A percentile compares a stretch with the other conserved stretches of the same genome.
Evolutionary conservation across 345 rosid genomes (phyloP).

Genomic region (Durio zibethinus): DNA sequence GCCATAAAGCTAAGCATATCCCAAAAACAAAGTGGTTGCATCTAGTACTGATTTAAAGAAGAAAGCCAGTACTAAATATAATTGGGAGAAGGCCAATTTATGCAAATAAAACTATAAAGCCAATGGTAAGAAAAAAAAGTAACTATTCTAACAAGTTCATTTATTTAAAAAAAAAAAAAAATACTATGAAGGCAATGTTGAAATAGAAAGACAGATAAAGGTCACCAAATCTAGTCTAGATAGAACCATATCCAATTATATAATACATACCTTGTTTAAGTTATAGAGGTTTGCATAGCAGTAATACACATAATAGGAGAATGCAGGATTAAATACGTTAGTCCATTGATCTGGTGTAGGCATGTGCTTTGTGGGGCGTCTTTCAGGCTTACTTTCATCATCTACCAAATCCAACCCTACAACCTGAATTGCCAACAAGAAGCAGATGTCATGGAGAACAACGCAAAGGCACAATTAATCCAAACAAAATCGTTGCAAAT

Average conservation of each 20-base stretch:
- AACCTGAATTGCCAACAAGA: slow-evolving; percentile 52
- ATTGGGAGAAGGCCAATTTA: background rate
- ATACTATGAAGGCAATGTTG: slow-evolving; percentile 4
- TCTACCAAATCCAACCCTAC: slow-evolving; percentile 98
- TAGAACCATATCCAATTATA: background rate
- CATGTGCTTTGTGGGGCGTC: slow-evolving; percentile 99
- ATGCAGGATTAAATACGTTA: slow-evolving; percentile 93
- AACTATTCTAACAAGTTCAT: background rate
- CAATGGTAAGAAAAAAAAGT: background rate
- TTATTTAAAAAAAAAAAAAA: no score
- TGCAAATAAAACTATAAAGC: background rate
- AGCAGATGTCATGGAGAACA: background rate
- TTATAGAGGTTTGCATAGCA: slow-evolving; percentile 95
- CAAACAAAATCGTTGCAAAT: background rate
- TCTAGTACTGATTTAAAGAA: background rate
- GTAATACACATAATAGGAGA: slow-evolving; percentile 87
- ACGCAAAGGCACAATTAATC: background rate
- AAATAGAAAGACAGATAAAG: background rate
- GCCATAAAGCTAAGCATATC: slow-evolving; percentile 16
- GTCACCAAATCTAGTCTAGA: background rate
- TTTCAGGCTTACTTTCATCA: slow-evolving; percentile 99
- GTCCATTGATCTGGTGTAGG: slow-evolving; percentile 99
- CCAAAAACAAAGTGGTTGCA: slow-evolving; percentile 1
- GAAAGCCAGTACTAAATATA: background rate
- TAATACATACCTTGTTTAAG: slow-evolving; percentile 72